Evolutionary conservation across 768 basidiomycete genomes (phyloP), one percentile per base, ranked within the genome.

Genomic region (Filobasidium wieringae): DNA sequence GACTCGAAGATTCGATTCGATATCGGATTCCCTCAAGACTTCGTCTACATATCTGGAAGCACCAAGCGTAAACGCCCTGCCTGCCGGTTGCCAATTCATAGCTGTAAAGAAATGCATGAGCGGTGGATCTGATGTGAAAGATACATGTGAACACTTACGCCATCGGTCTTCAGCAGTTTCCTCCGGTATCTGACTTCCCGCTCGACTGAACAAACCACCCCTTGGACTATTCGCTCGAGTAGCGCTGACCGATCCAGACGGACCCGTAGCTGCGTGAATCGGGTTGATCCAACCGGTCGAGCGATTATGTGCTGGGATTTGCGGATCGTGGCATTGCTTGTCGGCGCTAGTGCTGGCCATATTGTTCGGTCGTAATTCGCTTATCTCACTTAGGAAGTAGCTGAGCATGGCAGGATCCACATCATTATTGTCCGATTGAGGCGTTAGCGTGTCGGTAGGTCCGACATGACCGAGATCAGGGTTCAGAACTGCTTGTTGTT

Each of bases 61-160:
- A 37, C 55, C 55, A 15, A 57, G 34, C 1, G 47, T 22, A 29
- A 49, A 57, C 19, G 41, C 41, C 26, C 47, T 57, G 7, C 55
- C 55, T 22, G 55, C 55, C 33, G 55, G 55, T 50, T 57, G 47
- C 55, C 55, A 57, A 39, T 57, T 45, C 55, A 57, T 57, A 32
- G 55, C 55, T 57, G 41, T 7, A 30, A 9, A 3, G 40, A 5
- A 36, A n/a, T 15, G 19, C 30, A 14, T 9, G 3, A 7, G 8
- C 8, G 31, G 40, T 15, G 45, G 43, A 26, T 12, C 24, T 24
- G 24, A 12, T 17, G 31, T 8, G 7, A 17, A 22, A 30, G 3
- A 3, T 9, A 9, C 49, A 30, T 17, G 19, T 1, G 22, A 22
- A 6, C 17, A 57, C 55, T 57, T 27, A 57, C 55, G 55, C 55